Evolutionary conservation across 371 early-diverging fungal species (phyloP).

Genomic region (Zopfochytrium polystomum): DNA sequence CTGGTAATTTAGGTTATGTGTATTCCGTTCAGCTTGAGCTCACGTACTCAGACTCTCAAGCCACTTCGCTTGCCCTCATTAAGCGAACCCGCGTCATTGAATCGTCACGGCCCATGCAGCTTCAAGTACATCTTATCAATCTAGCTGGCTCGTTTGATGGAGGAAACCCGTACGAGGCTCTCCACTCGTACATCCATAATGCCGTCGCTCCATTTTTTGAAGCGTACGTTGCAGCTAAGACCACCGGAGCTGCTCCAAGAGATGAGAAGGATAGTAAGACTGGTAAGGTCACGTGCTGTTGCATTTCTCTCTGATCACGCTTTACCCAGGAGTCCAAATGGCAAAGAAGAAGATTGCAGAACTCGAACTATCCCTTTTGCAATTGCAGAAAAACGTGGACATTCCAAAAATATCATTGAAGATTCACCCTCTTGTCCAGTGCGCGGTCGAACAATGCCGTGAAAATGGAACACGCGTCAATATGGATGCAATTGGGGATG

Average conservation of each 20-base stretch:
- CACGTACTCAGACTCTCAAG: slow-evolving; percentile 60
- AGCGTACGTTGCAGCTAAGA: slow-evolving; percentile 71
- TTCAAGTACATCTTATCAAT: slow-evolving; percentile 86
- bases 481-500: slow-evolving; percentile 40
- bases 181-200: slow-evolving; percentile 88
- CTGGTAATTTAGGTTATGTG: no score
- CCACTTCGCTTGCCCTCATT: slow-evolving; percentile 82
- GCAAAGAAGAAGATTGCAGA: slow-evolving; percentile 98
- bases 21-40: slow-evolving; percentile 76
- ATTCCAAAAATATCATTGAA: slow-evolving; percentile 89
- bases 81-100: slow-evolving; percentile 81
- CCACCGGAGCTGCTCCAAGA: slow-evolving; percentile 30
- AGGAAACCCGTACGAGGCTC: slow-evolving; percentile 81
- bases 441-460: slow-evolving; percentile 69
- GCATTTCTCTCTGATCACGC: no score
- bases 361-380: slow-evolving; percentile 88
- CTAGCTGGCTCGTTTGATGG: slow-evolving; percentile 82
- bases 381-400: slow-evolving; percentile 95
- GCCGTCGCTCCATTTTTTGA: slow-evolving; percentile 97
- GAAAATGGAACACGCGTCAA: slow-evolving; percentile 20
- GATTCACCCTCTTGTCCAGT: slow-evolving; percentile 81
- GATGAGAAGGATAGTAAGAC: slow-evolving; percentile 85
- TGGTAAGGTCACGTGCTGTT: slow-evolving; percentile 32
- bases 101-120: slow-evolving; percentile 66
- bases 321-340: slow-evolving; percentile 37